Evolutionary conservation across 768 basidiomycete species (phyloP), one percentile per base, ranked within the genome.

Genomic region (Leccinum incarnatum): DNA sequence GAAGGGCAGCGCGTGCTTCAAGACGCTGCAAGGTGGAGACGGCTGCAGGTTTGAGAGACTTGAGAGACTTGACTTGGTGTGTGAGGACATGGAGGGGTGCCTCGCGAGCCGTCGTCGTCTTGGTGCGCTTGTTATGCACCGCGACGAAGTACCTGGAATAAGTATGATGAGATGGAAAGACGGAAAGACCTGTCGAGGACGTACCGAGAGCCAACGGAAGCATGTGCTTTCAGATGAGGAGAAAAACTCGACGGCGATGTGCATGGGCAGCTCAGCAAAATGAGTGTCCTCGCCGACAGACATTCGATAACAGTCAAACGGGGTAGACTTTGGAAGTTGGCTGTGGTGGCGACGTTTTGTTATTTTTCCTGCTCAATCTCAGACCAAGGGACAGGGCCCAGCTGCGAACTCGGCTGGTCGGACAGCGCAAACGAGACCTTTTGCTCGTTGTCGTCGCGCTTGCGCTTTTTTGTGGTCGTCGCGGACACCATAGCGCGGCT

Each of bases 11-110:
- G 45, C 88, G 81, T 15, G 87, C 88, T 53, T 86, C 80, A 37
- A 81, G 75, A 58, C 86, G 82, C 50, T 78, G 65, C 51, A 83
- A 75, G 9, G 77, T 72, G 15, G 84, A 80, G 8, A 81, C 80
- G 14, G 78, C 74, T 4, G 81, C 74, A 14, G 83, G 76, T 17
- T 79, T 72, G 40, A 85, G 76, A 34, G 81, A 80, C 73, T 95
- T 94, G 49, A 96, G 79, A 8, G 89, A 85, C 72, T 96, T 98
- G 58, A 96, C 92, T 23, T 86, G 82, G 40, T 87, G 88, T 4
- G 84, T 79, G 25, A 97, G 71, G 47, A 94, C 78, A 54, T 91
- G 81, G 64, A 88, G 78, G 1, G 88, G 79, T 1, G 84, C 79
- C 14, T 88, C 82, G n/a, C 90, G 84, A 19, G 96, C 74, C 21